Evolutionary conservation across 148 eudicot genomes (phyloP), one percentile per base, ranked within the genome.

Genomic region (Fagopyrum tataricum): DNA sequence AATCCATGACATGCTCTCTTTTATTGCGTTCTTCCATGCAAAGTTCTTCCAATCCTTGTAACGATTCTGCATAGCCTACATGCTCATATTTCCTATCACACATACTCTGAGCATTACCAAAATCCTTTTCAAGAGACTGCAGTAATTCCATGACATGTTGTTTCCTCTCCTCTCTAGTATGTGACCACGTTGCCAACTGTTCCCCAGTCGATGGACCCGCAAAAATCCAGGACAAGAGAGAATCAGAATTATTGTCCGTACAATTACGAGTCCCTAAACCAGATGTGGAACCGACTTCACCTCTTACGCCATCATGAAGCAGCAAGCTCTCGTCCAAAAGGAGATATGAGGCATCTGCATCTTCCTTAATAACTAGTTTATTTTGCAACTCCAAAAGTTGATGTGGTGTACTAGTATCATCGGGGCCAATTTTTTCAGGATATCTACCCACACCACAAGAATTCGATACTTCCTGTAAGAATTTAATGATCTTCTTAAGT

Each of bases 151-250:
- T 14, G 67, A 91, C 94, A 59, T 87, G 87, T 49, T 88, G 92
- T 42, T 81, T 79, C 79, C 83, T 96, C 78, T 90, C 94, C 20
- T 90, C 97, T 80, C 80, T 80, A 20, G 49, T 74, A 48, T 81
- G 79, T 46, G 77, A 84, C 97, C 97, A 96, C 51, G 78, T 47
- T 71, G 83, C 87, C 84, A 96, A 51, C 21, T 87, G 90, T 48
- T 90, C 99, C 37, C 79, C 85, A 79, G 77, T 73, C 40, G 90
- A 55, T 18, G 88, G 81, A 14, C 96, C 92, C 64, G 75, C 74
- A 75, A 83, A 96, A 82, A 92, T 85, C 97, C 97, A 96, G 61
- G 91, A 81, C 85, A 96, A 72, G 74, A 96, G 79, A 53, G 92
- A 82, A 76, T 90, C 89, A 40, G 84, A 77, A 81, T 78, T 86